Evolutionary conservation across 495 filamentous ascomycete species (phyloP), one percentile per base, ranked within the genome.

Genomic region (Neurospora sp.): DNA sequence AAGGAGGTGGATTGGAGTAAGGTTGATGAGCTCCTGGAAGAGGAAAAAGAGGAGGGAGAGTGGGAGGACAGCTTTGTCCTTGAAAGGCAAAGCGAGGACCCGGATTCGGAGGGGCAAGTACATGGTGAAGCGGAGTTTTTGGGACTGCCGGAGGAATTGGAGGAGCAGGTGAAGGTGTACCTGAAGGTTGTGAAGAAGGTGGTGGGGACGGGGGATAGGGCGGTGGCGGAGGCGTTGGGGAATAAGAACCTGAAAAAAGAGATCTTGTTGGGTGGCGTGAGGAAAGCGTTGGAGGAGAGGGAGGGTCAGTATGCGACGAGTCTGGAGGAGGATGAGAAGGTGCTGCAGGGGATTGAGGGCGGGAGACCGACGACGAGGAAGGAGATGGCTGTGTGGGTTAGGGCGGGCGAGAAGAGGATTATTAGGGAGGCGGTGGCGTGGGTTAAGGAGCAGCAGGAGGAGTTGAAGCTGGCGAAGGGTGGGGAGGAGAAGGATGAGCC

Each of bases 341-440:
- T 93, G 3, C 75, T 94, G 38, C 68, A 42, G 1, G 42, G 73
- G 74, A 5, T 71, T 73, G 38, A 77, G 73, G n/a, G 40, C 84
- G 48, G 74, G 73, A 40, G 75, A 78, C 35, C 82, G 91, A 35
- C 40, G 8, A 69, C 82, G 75, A 45, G 85, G 79, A 59, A 69
- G 38, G 45, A 73, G 22, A 94, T 93, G 90, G 94, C 94, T 0
- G 76, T 93, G 4, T 83, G 91, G 73, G 92, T 97, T 42, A 88
- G 94, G 68, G 80, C 89, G 42, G 94, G 94, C 9, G 94, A 97
- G 81, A 97, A 96, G 78, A 82, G 86, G 71, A 83, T 97, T n/a
- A 73, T 89, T 79, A 78, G 84, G 82, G 82, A 83, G 77, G 85
- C 83, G 38, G 71, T 73, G 69, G 42, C 16, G 31, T 80, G 76